phyloP scores from a whole-genome alignment of 495 filamentous ascomycete species.

The Lepidopterella palustris region DNA sequence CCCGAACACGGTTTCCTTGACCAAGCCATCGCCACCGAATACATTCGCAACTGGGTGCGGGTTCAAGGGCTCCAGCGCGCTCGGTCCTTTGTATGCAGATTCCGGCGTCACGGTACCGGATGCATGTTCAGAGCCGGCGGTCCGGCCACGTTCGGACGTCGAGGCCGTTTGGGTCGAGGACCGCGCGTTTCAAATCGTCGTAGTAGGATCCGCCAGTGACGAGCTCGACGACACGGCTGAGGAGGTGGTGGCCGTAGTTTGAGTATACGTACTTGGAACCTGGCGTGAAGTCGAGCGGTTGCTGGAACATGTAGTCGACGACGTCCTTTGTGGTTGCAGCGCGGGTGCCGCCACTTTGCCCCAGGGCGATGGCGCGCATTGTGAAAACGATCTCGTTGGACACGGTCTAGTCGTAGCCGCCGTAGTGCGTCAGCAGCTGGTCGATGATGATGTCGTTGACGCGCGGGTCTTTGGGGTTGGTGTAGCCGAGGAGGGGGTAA shows the following conservation, averaged over 20 bases:
- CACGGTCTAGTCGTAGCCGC: slow-evolving; percentile 7
- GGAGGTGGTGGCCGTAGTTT: slow-evolving; percentile 24
- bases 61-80: slow-evolving; percentile 3
- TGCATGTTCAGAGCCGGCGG: background rate
- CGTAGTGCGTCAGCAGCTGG: slow-evolving; percentile 16
- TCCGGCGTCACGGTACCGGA: slow-evolving; percentile 21
- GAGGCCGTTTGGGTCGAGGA: slow-evolving; percentile 7
- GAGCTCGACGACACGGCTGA: slow-evolving; percentile 14
- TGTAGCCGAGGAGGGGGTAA: slow-evolving; percentile 19
- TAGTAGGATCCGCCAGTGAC: slow-evolving; percentile 13
- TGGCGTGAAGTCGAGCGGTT: slow-evolving; percentile 4
- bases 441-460: slow-evolving; percentile 16
- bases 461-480: slow-evolving; percentile 9
- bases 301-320: slow-evolving; percentile 9
- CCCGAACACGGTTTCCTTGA: slow-evolving; percentile 15
- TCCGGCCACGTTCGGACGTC: slow-evolving; percentile 17
- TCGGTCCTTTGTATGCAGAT: slow-evolving; percentile 3
- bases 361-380: slow-evolving; percentile 3
- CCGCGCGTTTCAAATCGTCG: slow-evolving; percentile 5
- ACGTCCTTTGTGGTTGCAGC: slow-evolving; percentile 10
- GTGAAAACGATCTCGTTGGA: slow-evolving; percentile 5
- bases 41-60: slow-evolving; percentile 5
- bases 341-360: background rate
- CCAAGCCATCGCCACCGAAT: slow-evolving; percentile 19
- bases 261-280: slow-evolving; percentile 13